These are phyloP conservation scores for Auriscalpium vulgare DNA, from an alignment of 768 basidiomycete species.

Conservation along the genomic window DNA sequence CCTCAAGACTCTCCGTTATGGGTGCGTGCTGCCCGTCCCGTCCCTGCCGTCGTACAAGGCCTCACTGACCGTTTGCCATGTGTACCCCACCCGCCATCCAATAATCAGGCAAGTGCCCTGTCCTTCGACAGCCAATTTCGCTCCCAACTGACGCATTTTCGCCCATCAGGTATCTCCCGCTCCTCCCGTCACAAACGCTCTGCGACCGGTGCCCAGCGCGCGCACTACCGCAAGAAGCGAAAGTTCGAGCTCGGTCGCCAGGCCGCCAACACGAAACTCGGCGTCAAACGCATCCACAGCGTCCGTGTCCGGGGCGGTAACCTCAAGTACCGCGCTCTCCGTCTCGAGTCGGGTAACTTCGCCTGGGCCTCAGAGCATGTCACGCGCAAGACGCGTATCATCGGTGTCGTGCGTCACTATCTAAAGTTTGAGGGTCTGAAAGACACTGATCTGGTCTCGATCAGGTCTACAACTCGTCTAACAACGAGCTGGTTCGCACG, in stretches of 20 bases:
- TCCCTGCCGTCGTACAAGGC: background rate
- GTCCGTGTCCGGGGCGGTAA: constrained; percentile 96
- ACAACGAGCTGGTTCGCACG: constrained; percentile 99
- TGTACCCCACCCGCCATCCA: background rate
- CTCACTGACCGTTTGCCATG: background rate
- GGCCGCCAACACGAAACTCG: constrained; percentile 94
- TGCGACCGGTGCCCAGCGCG: constrained; percentile 83
- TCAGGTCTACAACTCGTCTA: constrained; percentile 97
- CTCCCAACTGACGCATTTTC: background rate
- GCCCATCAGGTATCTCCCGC: constrained; percentile 83
- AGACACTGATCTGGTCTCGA: background rate
- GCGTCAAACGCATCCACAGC: constrained; percentile 88
- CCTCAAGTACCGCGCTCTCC: constrained; percentile 90
- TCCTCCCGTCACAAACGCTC: constrained; percentile 97
- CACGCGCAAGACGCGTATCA: constrained; percentile 93
- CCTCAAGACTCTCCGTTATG: constrained; percentile 73
- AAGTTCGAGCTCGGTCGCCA: constrained; percentile 99
- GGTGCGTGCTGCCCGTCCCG: constrained; percentile 44
- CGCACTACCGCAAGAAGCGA: constrained; percentile 99
- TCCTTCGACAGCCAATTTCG: background rate
- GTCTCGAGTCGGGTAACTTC: constrained; percentile 95
- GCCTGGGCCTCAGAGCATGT: constrained; percentile 96
- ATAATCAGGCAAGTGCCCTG: background rate
- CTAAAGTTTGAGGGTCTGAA: background rate
- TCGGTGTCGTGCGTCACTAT: constrained; percentile 73